Evolutionary conservation across 768 basidiomycete genomes (phyloP), one percentile per base, ranked within the genome.

Genomic region (Pulveroboletus frians): DNA sequence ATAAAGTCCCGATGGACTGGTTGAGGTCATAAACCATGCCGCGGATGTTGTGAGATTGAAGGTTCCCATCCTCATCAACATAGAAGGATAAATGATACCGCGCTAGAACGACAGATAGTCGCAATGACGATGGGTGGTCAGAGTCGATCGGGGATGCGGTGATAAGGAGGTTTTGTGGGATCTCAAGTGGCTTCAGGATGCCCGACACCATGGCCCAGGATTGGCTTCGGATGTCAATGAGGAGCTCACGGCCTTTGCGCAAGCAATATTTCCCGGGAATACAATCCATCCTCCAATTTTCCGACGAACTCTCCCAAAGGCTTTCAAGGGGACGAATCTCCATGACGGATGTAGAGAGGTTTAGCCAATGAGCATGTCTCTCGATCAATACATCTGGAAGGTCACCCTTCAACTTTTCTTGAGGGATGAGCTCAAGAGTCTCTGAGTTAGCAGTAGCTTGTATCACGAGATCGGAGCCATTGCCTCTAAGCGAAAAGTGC

Each of bases 1-100:
- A 67, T 55, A 80, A 57, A 1, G 75, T 70, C 1, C 75, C 75
- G 2, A 60, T 59, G 1, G 66, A 74, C 47, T 78, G 78, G 35
- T 62, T 43, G 1, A 41, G 1, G 45, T 77, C 23, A 26, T 26
- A 26, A 26, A 26, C 23, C 23, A 26, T 26, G 23, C 23, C 23
- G 5, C 23, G 23, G 73, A n/a, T 62, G 39, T 74, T 73, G 7
- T 50, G 61, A 32, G 71, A 76, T 49, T 73, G 70, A 18, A 79
- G 56, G 29, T 64, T 56, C 8, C 59, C 53, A 3, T 55, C 57
- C 4, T 57, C 40, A 36, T 68, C 63, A 21, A 74, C 23, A 37
- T 65, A 66, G 41, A 78, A 78, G 1, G 66, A 61, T 9, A 78
- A 55, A 3, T 63, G 54, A 41, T 69, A 71, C 5, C 72, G 71